A percentile compares a stretch with the other conserved stretches of the same genome.
These are phyloP conservation scores for Barbarea vulgaris DNA, from an alignment of 345 rosid genomes.

Conservation along the genomic window DNA sequence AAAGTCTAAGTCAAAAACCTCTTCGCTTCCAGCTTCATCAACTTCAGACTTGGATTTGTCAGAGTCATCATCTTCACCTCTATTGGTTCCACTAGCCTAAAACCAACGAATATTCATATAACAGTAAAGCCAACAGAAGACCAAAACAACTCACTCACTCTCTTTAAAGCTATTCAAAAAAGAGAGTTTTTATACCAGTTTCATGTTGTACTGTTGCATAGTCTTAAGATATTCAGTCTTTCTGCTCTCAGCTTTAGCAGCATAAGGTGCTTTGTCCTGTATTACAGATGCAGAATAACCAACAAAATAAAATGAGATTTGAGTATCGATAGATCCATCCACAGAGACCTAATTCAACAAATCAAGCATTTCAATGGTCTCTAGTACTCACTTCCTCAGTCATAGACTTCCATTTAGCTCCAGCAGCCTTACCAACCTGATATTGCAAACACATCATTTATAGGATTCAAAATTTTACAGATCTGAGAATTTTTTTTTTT, in stretches of 20 bases:
- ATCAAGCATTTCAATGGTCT: neutral
- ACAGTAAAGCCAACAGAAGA: neutral
- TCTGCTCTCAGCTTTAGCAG: constrained; percentile 57
- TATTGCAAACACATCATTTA: neutral
- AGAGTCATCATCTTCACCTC: constrained; percentile 65
- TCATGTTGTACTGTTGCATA: constrained; percentile 66
- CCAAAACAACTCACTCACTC: neutral
- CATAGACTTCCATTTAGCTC: constrained; percentile 76
- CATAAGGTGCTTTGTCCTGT: constrained; percentile 74
- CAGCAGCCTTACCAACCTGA: constrained; percentile 88
- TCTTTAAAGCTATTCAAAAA: neutral
- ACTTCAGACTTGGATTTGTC: constrained; percentile 86
- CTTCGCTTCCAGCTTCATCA: constrained; percentile 59
- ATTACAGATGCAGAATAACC: neutral
- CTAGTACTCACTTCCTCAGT: constrained; percentile 56
- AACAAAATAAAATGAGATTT: neutral
- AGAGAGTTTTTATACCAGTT: constrained; percentile 43
- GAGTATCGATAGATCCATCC: neutral
- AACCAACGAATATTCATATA: neutral
- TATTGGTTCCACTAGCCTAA: constrained; percentile 59
- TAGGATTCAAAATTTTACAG: neutral
- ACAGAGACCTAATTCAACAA: neutral
- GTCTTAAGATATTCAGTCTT: constrained; percentile 66
- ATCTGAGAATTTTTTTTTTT: constrained; percentile 27
- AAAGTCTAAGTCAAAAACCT: constrained; percentile 44